Base-by-base conservation (phyloP, 306 rosid species). In the Castanea sativa region DNA sequence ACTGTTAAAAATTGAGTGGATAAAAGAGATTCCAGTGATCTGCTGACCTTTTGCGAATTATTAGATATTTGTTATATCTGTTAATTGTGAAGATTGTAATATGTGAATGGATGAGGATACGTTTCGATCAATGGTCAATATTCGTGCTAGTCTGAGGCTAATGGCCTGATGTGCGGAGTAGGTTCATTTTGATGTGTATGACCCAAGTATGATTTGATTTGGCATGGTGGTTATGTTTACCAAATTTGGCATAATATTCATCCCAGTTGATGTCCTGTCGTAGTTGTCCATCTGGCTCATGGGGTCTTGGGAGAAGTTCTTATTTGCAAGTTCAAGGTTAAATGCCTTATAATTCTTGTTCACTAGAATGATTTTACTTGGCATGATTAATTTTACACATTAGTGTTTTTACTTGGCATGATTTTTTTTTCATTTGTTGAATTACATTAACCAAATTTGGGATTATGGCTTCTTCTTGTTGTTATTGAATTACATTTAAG, bases 401-500 rank as follows among this genome's bases (percentile, higher is more conserved):
- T 19, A 0, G 52, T 32, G 52, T 19, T 33, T 67, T 33, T 67
- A 35, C 64, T 69, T 35, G 14, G 23, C 55, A 5, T 57, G 27
- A 32, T 78, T 49, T 14, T 5, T 71, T 81, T 32, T 75, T 29
- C 57, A 20, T 56, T 27, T 72, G 67, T 78, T 74, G 30, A 57
- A 64, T 70, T 77, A 20, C 35, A 49, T 49, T 70, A 41, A 81
- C 61, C 23, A 71, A 41, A 41, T 41, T 41, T 7, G 45, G 45
- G 45, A 41, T 41, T 41, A 41, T 41, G 45, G 45, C 45, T 41
- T 41, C 11, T 41, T 41, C 11, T 41, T 41, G 45, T 41, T 41
- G 45, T 27, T 72, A 60, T 78, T 74, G 30, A 57, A 64, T 70
- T 77, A 30, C 35, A 55, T 49, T 49, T 67, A 41, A 81, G 70